phyloP scores from a whole-genome alignment of 352 stramenopile species.

The Globisporangium ultimum region DNA sequence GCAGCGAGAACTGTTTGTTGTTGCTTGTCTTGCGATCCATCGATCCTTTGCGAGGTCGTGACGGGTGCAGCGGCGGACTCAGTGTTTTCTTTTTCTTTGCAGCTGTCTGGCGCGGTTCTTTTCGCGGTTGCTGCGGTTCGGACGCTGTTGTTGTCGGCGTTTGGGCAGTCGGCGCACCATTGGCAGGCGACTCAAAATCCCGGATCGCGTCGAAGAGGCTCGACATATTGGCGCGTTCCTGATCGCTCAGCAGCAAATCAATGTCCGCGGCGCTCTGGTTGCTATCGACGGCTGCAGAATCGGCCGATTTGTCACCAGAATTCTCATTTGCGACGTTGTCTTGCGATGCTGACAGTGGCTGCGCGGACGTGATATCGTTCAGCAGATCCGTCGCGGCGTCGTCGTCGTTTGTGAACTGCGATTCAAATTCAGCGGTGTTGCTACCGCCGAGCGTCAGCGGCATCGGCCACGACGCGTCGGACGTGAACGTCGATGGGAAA shows the following conservation, averaged over 20 bases:
- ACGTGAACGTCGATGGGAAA: slow-evolving; percentile 46
- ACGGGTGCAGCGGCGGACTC: slow-evolving; percentile 19
- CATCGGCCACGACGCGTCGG: slow-evolving; percentile 37
- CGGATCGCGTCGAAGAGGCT: slow-evolving; percentile 69
- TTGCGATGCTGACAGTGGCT: too few relatives aligned
- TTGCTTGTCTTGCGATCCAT: slow-evolving; percentile 1
- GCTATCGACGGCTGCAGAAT: neutral
- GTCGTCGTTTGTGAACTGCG: slow-evolving; percentile 7
- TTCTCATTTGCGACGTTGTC: neutral
- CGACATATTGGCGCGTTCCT: slow-evolving; percentile 56
- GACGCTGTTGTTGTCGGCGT: too few relatives aligned
- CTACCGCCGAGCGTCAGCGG: slow-evolving; percentile 12
- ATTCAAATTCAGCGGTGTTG: slow-evolving; percentile 16
- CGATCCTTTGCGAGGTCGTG: neutral
- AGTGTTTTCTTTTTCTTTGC: slow-evolving; percentile 23
- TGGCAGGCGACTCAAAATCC: slow-evolving; percentile 48
- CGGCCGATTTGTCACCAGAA: slow-evolving; percentile 4
- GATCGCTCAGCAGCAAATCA: slow-evolving; percentile 60
- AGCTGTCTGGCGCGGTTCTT: slow-evolving; percentile 5
- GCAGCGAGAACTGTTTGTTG: slow-evolving; percentile 22
- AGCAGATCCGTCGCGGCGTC: neutral
- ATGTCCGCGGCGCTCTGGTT: slow-evolving; percentile 24
- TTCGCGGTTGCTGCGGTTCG: neutral
- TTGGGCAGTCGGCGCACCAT: slow-evolving; percentile 10
- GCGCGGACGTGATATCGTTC: too few relatives aligned